These are phyloP conservation scores for Rhizomucor pusillus DNA, from an alignment of 371 early-diverging fungal genomes.

Conservation along the genomic window DNA sequence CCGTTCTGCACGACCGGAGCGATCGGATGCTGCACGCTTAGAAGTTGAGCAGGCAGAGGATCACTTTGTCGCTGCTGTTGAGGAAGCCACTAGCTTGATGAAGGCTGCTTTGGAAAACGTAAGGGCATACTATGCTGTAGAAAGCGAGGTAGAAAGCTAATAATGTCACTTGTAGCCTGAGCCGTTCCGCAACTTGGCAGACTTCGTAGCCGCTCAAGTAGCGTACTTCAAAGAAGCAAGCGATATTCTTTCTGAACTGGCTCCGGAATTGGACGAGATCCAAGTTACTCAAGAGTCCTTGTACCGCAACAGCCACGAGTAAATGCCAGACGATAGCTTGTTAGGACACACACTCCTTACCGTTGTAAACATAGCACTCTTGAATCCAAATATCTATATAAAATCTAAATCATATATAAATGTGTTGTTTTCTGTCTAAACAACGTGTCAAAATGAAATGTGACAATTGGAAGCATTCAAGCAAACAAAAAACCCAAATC, in stretches of 20 bases:
- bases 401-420: too few relatives aligned
- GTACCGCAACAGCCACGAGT: conserved; percentile 62
- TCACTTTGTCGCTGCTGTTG: conserved; percentile 87
- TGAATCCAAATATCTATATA: too few relatives aligned
- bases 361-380: not conserved
- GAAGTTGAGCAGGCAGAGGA: conserved; percentile 92
- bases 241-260: conserved; percentile 72
- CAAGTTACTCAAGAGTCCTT: conserved; percentile 87
- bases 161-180: conserved; percentile 59
- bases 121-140: conserved; percentile 10
- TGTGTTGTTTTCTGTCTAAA: too few relatives aligned
- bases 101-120: conserved; percentile 83
- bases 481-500: too few relatives aligned
- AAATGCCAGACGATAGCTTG: too few relatives aligned
- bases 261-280: conserved; percentile 91
- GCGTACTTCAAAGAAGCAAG: conserved; percentile 82
- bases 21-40: conserved; percentile 64
- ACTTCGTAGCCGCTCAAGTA: conserved; percentile 84
- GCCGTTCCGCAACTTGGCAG: conserved; percentile 78
- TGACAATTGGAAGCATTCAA: too few relatives aligned
- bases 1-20: conserved; percentile 65
- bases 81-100: conserved; percentile 90
- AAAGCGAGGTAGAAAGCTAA: not conserved
- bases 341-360: not conserved
- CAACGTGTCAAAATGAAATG: too few relatives aligned